phyloP scores from a whole-genome alignment of 768 basidiomycete species.

The Agaricus blazei region DNA sequence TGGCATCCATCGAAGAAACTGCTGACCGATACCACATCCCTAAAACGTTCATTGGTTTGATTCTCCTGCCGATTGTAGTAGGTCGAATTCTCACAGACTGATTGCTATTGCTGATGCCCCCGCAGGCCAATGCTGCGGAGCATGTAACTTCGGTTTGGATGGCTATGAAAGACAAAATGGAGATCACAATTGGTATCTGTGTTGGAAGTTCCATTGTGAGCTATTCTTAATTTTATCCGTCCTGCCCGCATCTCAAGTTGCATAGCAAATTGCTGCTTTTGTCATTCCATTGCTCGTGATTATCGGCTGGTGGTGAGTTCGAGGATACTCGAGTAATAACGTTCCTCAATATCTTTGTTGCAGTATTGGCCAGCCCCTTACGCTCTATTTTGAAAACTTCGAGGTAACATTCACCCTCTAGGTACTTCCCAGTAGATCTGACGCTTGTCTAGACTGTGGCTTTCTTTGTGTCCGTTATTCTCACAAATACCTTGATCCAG shows the following conservation, averaged over 20 bases:
- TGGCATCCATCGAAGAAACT: constrained; percentile 90
- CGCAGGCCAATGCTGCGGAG: constrained; percentile 76
- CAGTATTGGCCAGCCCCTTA: constrained; percentile 65
- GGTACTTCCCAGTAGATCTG: neutral
- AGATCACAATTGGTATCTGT: constrained; percentile 70
- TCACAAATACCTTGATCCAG: constrained; percentile 82
- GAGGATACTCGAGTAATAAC: constrained; percentile 5
- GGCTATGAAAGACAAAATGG: constrained; percentile 69
- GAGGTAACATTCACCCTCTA: constrained; percentile 42
- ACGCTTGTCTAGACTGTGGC: constrained; percentile 56
- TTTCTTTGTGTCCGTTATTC: constrained; percentile 82
- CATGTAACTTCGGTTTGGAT: constrained; percentile 86
- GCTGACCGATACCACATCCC: constrained; percentile 77
- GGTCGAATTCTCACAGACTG: constrained; percentile 18
- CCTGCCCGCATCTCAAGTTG: neutral
- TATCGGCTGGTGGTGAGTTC: constrained; percentile 77
- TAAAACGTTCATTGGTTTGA: constrained; percentile 81
- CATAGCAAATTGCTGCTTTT: constrained; percentile 79
- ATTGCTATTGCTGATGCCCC: neutral
- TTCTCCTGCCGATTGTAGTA: constrained; percentile 84
- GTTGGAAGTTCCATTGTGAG: constrained; percentile 78
- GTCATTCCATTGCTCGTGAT: constrained; percentile 86
- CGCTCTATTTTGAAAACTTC: constrained; percentile 82
- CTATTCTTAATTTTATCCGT: constrained; percentile 8
- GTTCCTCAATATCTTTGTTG: constrained; percentile 1